These are phyloP conservation scores for Oryza coarctata DNA, from an alignment of 176 grass and related monocot genomes.

Conservation along the genomic window DNA sequence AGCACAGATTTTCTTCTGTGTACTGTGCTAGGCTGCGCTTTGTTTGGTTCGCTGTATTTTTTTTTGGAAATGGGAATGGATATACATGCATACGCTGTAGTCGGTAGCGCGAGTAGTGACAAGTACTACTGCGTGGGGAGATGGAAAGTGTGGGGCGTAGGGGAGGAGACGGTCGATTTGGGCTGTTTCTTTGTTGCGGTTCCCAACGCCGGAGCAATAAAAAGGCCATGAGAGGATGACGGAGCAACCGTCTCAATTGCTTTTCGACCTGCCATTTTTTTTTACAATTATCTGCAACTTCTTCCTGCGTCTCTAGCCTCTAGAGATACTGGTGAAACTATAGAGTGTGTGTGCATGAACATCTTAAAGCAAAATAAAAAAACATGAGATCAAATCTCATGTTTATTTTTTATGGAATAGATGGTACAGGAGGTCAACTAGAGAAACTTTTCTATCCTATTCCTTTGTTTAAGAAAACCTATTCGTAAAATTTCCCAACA, in stretches of 20 bases:
- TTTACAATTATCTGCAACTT: too few relatives aligned
- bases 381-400: too few relatives aligned
- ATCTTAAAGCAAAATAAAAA: too few relatives aligned
- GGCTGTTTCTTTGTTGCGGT: slow-evolving; percentile 20
- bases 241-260: neutral
- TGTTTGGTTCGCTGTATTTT: neutral
- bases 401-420: too few relatives aligned
- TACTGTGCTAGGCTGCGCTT: neutral
- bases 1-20: slow-evolving; percentile 4
- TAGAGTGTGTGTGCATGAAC: too few relatives aligned
- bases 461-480: too few relatives aligned
- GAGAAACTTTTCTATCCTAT: too few relatives aligned
- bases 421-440: too few relatives aligned
- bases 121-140: neutral
- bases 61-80: slow-evolving; percentile 19
- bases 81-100: slow-evolving; percentile 23
- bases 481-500: too few relatives aligned
- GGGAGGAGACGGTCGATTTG: slow-evolving; percentile 11
- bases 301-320: neutral
- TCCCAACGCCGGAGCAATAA: slow-evolving; percentile 27
- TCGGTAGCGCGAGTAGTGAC: slow-evolving; percentile 18
- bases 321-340: too few relatives aligned
- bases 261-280: neutral
- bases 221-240: slow-evolving; percentile 4
- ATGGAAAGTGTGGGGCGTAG: neutral